Conservation (phyloP, 2,329 filamentous ascomycete genomes). For the Tolypocladium album region DNA sequence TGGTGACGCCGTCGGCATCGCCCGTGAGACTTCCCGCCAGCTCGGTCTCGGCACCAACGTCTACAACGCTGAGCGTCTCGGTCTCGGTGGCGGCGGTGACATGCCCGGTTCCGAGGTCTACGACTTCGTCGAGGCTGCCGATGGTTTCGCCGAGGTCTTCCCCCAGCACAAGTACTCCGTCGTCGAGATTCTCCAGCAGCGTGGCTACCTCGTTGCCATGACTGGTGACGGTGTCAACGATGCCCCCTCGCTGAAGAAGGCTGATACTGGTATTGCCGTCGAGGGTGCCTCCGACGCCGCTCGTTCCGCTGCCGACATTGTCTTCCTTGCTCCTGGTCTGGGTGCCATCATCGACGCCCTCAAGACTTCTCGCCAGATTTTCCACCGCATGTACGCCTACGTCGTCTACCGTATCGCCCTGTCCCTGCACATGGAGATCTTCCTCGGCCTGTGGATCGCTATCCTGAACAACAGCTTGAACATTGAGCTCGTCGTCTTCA, state of each 20-base stretch:
- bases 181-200: constrained; percentile 86
- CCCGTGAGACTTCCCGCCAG: constrained; percentile 82
- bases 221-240: constrained; percentile 95
- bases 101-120: constrained; percentile 92
- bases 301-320: constrained; percentile 83
- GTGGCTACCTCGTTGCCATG: constrained; percentile 91
- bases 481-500: constrained; percentile 82
- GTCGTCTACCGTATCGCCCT: constrained; percentile 91
- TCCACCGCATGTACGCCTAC: constrained; percentile 95
- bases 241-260: constrained; percentile 85
- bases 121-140: constrained; percentile 89
- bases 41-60: constrained; percentile 87
- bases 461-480: constrained; percentile 78
- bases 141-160: constrained; percentile 92
- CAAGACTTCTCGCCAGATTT: constrained; percentile 89
- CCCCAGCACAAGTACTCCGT: constrained; percentile 94
- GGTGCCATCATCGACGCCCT: constrained; percentile 88
- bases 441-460: constrained; percentile 84
- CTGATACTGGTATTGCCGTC: constrained; percentile 92
- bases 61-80: constrained; percentile 87
- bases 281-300: constrained; percentile 87
- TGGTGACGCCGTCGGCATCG: constrained; percentile 88
- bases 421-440: constrained; percentile 84
- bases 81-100: constrained; percentile 80
- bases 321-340: constrained; percentile 84